These are phyloP conservation scores for Xylariaceae sp. DNA, from an alignment of 2,329 filamentous ascomycete species.

Conservation along the genomic window DNA sequence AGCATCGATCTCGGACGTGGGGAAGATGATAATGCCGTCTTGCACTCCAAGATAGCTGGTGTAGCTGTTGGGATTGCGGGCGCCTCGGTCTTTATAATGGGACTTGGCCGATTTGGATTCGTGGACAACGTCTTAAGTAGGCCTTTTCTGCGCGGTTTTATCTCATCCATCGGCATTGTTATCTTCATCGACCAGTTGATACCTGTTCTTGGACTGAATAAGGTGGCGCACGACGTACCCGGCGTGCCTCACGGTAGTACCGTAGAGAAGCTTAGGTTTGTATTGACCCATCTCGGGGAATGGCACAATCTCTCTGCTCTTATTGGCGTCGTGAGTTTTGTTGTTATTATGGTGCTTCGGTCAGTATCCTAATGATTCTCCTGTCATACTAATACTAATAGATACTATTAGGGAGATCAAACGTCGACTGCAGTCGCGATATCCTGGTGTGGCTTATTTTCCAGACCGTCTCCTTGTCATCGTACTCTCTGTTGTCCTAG, in stretches of 20 bases:
- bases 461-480: constrained; percentile 93
- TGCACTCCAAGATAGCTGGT: constrained; percentile 84
- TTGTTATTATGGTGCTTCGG: constrained; percentile 89
- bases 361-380: constrained; percentile 47
- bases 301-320: constrained; percentile 77
- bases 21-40: constrained; percentile 64
- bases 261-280: constrained; percentile 82
- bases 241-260: constrained; percentile 84
- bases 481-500: constrained; percentile 79
- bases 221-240: constrained; percentile 64
- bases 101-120: constrained; percentile 85
- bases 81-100: constrained; percentile 85
- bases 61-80: constrained; percentile 88
- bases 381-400: constrained; percentile 9
- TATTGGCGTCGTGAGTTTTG: constrained; percentile 80
- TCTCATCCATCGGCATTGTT: constrained; percentile 94
- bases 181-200: constrained; percentile 95
- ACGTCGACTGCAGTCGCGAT: constrained; percentile 77
- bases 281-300: constrained; percentile 68
- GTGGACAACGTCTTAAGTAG: constrained; percentile 92
- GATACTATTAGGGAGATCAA: constrained; percentile 72
- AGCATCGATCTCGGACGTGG: constrained; percentile 73
- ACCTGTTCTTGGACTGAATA: constrained; percentile 81
- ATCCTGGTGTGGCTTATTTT: constrained; percentile 81
- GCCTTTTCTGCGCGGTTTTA: constrained; percentile 92